Conservation (phyloP, 768 basidiomycete genomes). For the Rhodotorula toruloides region DNA sequence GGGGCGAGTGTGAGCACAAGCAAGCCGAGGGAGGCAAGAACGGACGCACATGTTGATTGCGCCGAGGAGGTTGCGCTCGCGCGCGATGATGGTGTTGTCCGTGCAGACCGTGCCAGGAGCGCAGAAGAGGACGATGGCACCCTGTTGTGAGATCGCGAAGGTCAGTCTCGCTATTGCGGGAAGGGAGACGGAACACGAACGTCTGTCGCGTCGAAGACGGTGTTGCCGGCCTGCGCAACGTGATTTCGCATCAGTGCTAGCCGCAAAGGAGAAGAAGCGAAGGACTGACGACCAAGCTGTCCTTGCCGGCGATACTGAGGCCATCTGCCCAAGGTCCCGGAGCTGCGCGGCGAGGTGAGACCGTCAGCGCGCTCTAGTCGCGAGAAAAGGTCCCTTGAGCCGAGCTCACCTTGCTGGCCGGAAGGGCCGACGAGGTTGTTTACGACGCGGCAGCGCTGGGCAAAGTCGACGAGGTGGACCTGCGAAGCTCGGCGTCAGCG, state of each 20-base stretch:
- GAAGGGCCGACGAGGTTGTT: slow-evolving; percentile 40
- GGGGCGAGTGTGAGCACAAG: neutral
- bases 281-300: slow-evolving; percentile 43
- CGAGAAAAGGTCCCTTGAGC: neutral
- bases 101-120: slow-evolving; percentile 48
- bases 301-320: slow-evolving; percentile 48
- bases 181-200: slow-evolving; percentile 43
- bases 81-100: slow-evolving; percentile 47
- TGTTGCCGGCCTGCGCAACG: slow-evolving; percentile 40
- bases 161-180: neutral
- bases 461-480: slow-evolving; percentile 38
- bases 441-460: slow-evolving; percentile 28
- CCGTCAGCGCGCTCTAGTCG: neutral
- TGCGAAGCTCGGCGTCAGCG: neutral
- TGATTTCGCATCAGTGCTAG: neutral
- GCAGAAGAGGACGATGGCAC: slow-evolving; percentile 46
- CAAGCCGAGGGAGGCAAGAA: no score
- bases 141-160: neutral
- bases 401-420: slow-evolving; percentile 27
- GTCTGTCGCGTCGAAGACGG: slow-evolving; percentile 50
- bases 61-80: slow-evolving; percentile 46
- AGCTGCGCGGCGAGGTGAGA: slow-evolving; percentile 29
- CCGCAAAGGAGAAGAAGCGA: slow-evolving; percentile 34
- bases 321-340: slow-evolving; percentile 51
- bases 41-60: slow-evolving; percentile 45